Conservation (phyloP, 2,329 filamentous ascomycete species). For the Fusarium chuoi region DNA sequence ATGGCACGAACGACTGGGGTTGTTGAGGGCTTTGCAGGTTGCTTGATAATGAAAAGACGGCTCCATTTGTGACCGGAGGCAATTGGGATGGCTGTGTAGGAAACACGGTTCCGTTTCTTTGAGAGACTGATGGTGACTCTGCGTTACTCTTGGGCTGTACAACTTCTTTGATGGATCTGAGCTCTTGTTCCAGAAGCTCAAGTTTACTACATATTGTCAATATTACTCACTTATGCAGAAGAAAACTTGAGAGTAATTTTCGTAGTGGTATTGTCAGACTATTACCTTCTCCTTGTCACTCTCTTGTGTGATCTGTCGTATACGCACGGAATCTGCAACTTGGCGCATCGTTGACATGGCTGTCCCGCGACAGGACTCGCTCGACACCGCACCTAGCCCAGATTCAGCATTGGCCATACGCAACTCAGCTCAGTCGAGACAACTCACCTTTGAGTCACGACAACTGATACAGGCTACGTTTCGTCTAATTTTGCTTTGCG, state of each 20-base stretch:
- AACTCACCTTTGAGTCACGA: conserved; percentile 53
- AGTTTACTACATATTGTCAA: conserved; percentile 56
- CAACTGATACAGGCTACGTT: conserved; percentile 54
- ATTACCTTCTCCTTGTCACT: conserved; percentile 57
- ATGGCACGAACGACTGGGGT: conserved; percentile 2
- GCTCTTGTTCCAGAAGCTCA: conserved; percentile 64
- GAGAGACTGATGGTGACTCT: conserved; percentile 44
- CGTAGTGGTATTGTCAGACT: neutral
- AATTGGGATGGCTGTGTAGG: conserved; percentile 27
- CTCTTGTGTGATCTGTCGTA: conserved; percentile 61
- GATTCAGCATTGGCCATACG: conserved; percentile 57
- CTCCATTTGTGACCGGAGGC: conserved; percentile 7
- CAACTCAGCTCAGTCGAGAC: conserved; percentile 30
- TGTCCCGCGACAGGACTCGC: conserved; percentile 52
- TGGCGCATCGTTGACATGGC: conserved; percentile 58
- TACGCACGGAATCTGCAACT: conserved; percentile 56
- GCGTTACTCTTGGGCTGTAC: conserved; percentile 49
- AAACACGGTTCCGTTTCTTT: conserved; percentile 40
- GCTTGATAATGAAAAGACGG: conserved; percentile 12
- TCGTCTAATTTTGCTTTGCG: conserved; percentile 47
- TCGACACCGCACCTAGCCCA: conserved; percentile 56
- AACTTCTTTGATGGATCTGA: conserved; percentile 64
- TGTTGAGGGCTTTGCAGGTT: conserved; percentile 7
- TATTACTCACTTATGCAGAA: conserved; percentile 19
- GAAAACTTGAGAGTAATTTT: neutral